Base-by-base conservation (phyloP, 2,329 filamentous ascomycete species). In the Colletotrichum theobromicola region DNA sequence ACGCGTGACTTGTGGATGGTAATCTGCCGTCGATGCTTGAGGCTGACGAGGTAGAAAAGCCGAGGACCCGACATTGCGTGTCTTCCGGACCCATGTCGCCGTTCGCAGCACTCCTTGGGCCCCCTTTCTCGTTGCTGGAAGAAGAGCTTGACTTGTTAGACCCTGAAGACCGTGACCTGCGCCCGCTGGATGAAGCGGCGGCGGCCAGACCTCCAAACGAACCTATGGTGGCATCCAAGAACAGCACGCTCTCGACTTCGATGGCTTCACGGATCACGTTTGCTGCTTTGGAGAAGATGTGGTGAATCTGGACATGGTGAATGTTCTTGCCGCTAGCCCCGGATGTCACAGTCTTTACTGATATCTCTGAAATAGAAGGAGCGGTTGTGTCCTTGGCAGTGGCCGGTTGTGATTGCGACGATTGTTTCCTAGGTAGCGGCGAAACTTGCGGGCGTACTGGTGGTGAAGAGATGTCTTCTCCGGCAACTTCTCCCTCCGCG, bases 281-380 rank as follows among this genome's bases (percentile, higher is more conserved):
- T 15, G 87, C 84, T 7, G 87, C 88, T n/a, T 85, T 87, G 0
- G 83, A 83, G 61, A 88, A 87, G 2, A 87, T 75, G 4, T 78
- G 55, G 62, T 4, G 79, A 77, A 73, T 80, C 8, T 37, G 30
- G 9, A 6, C n/a, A 0, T n/a, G 32, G 0, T 42, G 60, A 0
- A 24, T 42, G 13, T 26, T 32, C 1, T 21, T n/a, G 21, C 34
- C 0, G 24, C 32, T 32, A 0, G 60, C 15, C 21, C 21, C 34
- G 8, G 60, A 62, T 2, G 2, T 5, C 0, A 26, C 3, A 1
- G 60, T 24, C 5, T 35, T 62, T 2, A 15, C 34, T 5, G 58
- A 34, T 4, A 9, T 7, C 18, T 35, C 30, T 1, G 58, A 32
- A 15, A 37, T 18, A 2, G 30, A 35, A 4, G 57, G 57, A 2